Evolutionary conservation across 1,284 basidiomycete genomes (phyloP).

Genomic region (Phylloporus gajari): DNA sequence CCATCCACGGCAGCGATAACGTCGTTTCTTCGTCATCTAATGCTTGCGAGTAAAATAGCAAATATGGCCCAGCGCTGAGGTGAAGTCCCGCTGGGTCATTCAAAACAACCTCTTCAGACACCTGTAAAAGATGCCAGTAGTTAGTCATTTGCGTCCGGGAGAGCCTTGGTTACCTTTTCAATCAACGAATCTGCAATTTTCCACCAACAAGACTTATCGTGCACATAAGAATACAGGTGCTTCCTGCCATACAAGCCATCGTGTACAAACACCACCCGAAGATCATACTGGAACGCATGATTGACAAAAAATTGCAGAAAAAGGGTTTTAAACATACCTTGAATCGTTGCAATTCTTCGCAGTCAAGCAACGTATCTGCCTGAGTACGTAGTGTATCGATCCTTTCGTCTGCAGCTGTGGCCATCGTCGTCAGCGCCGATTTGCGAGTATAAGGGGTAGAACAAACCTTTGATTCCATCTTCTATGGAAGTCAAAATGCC

Average conservation of each 20-base stretch:
- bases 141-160: neutral
- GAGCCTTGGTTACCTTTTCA: conserved; percentile 55
- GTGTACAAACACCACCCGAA: conserved; percentile 78
- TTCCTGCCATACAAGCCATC: conserved; percentile 78
- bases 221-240: conserved; percentile 79
- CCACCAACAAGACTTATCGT: conserved; percentile 76
- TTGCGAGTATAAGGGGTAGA: neutral
- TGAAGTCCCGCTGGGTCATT: conserved; percentile 75
- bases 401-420: conserved; percentile 62
- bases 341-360: conserved; percentile 68
- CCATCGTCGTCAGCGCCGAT: conserved; percentile 5
- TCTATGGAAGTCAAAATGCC: conserved; percentile 63
- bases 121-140: conserved; percentile 50
- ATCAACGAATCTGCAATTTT: conserved; percentile 79
- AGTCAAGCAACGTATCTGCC: conserved; percentile 61
- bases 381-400: conserved; percentile 57
- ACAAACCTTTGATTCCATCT: conserved; percentile 63
- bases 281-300: conserved; percentile 66
- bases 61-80: conserved; percentile 76
- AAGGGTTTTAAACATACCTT: conserved; percentile 55
- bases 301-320: neutral
- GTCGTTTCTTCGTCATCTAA: conserved; percentile 42
- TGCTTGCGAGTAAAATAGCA: conserved; percentile 74
- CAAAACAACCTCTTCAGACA: conserved; percentile 72
- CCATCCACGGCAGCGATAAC: conserved; percentile 51